A percentile compares a stretch with the other conserved stretches of the same genome.
phyloP scores from a whole-genome alignment of 371 early-diverging fungal genomes.

The Rhizopus stolonifer region DNA sequence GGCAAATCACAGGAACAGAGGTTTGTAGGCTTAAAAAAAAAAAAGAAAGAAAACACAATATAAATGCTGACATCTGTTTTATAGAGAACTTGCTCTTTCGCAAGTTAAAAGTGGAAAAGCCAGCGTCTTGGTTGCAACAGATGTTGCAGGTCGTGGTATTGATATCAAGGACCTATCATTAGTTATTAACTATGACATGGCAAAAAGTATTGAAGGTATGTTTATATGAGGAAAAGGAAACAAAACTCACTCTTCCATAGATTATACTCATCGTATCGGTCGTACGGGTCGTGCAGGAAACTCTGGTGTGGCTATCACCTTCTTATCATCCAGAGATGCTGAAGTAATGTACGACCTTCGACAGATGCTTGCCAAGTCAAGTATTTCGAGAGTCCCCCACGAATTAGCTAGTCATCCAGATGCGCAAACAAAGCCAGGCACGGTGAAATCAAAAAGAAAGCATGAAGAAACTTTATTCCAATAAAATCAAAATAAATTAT shows the following conservation, averaged over 20 bases:
- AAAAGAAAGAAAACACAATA: background rate
- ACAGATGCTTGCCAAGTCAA: constrained; percentile 83
- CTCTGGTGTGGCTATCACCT: constrained; percentile 92
- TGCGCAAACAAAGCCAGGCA: constrained; percentile 69
- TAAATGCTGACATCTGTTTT: background rate
- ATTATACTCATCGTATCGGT: constrained; percentile 97
- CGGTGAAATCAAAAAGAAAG: constrained; percentile 54
- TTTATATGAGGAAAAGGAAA: constrained; percentile 9
- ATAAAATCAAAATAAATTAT: constrained; percentile 15
- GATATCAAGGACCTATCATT: constrained; percentile 96
- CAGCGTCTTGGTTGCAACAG: constrained; percentile 91
- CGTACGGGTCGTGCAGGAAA: constrained; percentile 98
- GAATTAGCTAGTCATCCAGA: constrained; percentile 89
- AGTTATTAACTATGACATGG: constrained; percentile 98
- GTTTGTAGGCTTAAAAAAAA: constrained; percentile 16
- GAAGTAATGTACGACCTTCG: constrained; percentile 88
- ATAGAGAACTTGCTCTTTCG: constrained; percentile 67
- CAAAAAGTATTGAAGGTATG: constrained; percentile 89
- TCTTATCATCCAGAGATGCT: constrained; percentile 79
- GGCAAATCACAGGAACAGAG: constrained; percentile 96
- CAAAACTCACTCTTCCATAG: constrained; percentile 38
- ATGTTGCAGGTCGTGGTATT: constrained; percentile 98
- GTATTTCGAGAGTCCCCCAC: constrained; percentile 78
- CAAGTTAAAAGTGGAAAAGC: constrained; percentile 75
- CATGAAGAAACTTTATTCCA: constrained; percentile 64